Conservation (phyloP, 805 yeast genomes). For the Zygotorulaspora chibaensis region DNA sequence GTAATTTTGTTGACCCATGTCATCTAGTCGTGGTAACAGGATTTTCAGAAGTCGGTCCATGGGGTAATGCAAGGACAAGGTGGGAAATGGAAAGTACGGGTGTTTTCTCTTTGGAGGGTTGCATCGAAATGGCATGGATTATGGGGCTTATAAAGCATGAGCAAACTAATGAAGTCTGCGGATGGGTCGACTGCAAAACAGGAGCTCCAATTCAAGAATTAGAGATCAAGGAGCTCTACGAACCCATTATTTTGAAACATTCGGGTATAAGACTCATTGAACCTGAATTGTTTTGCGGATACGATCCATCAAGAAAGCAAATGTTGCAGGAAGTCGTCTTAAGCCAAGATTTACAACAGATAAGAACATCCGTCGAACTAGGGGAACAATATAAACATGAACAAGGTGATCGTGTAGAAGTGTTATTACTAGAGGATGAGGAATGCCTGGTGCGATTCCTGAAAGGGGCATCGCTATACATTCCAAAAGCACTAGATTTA, state of each 20-base stretch:
- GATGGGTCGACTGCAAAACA: slow-evolving; percentile 73
- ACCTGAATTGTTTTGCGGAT: slow-evolving; percentile 75
- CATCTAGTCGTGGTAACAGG: slow-evolving; percentile 81
- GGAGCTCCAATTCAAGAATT: slow-evolving; percentile 71
- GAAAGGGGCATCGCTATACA: slow-evolving; percentile 71
- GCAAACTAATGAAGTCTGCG: slow-evolving; percentile 52
- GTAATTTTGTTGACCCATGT: slow-evolving; percentile 75
- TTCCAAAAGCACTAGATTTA: slow-evolving; percentile 54
- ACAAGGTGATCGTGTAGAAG: slow-evolving; percentile 76
- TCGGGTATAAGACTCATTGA: slow-evolving; percentile 82
- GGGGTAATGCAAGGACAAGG: slow-evolving; percentile 89
- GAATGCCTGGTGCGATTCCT: slow-evolving; percentile 73
- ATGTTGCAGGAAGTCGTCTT: slow-evolving; percentile 79
- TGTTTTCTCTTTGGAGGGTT: slow-evolving; percentile 80
- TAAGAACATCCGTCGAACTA: slow-evolving; percentile 74
- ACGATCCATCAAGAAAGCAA: slow-evolving; percentile 77
- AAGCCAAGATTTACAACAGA: slow-evolving; percentile 80
- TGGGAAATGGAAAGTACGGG: slow-evolving; percentile 92
- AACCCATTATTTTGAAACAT: slow-evolving; percentile 68
- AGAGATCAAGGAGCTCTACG: slow-evolving; percentile 76
- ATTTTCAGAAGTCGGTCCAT: slow-evolving; percentile 86
- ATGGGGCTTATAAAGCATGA: slow-evolving; percentile 80
- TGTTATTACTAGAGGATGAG: slow-evolving; percentile 67
- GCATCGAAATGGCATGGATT: slow-evolving; percentile 91
- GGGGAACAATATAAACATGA: slow-evolving; percentile 77